phyloP scores from a whole-genome alignment of 2,329 filamentous ascomycete genomes.

The Talaromyces sp. region DNA sequence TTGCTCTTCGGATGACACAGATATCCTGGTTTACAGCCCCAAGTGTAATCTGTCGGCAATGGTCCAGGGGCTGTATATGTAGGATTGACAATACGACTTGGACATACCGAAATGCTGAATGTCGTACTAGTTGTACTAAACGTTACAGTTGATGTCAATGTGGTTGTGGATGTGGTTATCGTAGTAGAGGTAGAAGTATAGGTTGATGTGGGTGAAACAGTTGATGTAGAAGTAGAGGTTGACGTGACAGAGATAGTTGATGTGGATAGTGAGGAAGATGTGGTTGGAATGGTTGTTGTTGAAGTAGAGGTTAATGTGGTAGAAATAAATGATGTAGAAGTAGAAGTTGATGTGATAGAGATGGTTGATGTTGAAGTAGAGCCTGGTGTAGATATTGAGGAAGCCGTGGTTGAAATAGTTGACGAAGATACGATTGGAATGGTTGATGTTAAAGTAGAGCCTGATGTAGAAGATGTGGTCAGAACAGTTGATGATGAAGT shows the following conservation, averaged over 20 bases:
- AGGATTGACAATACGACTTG: conserved; percentile 29
- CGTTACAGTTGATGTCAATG: conserved; percentile 1
- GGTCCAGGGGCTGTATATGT: conserved; percentile 27
- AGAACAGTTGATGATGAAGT: neutral
- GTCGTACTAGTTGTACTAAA: neutral
- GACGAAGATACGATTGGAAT: neutral
- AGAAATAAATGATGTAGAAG: neutral
- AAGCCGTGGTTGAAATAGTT: neutral
- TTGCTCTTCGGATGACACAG: conserved; percentile 39
- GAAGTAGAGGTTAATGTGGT: neutral
- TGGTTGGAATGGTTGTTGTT: neutral
- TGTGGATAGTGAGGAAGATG: neutral
- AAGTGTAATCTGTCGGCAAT: conserved; percentile 33
- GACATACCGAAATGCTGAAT: conserved; percentile 25
- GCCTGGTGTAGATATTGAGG: neutral
- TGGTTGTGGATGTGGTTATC: neutral
- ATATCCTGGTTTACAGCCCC: conserved; percentile 45
- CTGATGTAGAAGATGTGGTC: neutral
- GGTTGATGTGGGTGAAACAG: neutral
- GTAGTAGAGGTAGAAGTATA: neutral
- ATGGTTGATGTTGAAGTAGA: neutral
- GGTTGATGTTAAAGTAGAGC: neutral
- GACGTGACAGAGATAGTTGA: neutral
- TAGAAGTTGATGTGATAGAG: neutral
- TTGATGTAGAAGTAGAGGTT: neutral